These are phyloP conservation scores for Clonostachys byssicola DNA, from an alignment of 2,329 filamentous ascomycete species.

Conservation along the genomic window DNA sequence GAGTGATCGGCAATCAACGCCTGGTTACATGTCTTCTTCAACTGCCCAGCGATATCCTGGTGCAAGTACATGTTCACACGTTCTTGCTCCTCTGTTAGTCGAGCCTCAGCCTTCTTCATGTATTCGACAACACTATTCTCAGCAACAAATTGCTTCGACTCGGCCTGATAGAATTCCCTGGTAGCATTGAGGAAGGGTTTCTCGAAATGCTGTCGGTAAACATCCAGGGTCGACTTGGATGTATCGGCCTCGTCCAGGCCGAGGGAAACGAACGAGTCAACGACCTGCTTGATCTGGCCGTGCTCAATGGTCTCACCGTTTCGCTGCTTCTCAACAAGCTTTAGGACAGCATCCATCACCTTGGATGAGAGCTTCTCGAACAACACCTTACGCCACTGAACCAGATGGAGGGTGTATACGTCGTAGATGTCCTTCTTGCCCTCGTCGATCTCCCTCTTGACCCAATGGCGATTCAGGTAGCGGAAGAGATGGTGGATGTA, in stretches of 20 bases:
- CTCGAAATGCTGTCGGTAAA: conserved; percentile 92
- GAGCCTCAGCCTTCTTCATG: conserved; percentile 97
- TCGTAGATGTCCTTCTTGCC: conserved; percentile 98
- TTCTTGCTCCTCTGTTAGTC: conserved; percentile 89
- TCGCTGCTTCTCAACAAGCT: conserved; percentile 93
- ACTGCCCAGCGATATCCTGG: conserved; percentile 75
- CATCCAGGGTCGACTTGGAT: conserved; percentile 90
- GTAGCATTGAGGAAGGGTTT: conserved; percentile 86
- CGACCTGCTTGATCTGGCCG: conserved; percentile 92
- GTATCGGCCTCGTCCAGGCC: conserved; percentile 91
- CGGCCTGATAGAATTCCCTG: conserved; percentile 79
- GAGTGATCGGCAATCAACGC: conserved; percentile 89
- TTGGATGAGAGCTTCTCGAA: conserved; percentile 79
- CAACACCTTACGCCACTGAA: conserved; percentile 91
- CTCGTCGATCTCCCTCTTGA: conserved; percentile 97
- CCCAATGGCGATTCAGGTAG: conserved; percentile 97
- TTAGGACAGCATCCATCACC: conserved; percentile 93
- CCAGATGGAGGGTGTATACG: conserved; percentile 93
- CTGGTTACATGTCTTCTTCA: conserved; percentile 85
- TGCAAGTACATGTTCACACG: conserved; percentile 90
- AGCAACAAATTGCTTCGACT: conserved; percentile 90
- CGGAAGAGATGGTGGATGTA: conserved; percentile 97
- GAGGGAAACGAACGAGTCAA: conserved; percentile 93
- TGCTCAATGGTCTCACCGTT: conserved; percentile 98
- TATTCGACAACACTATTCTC: conserved; percentile 98